phyloP scores from a whole-genome alignment of 192 early-diverging fungal species.

The Umbelopsis sp. region DNA sequence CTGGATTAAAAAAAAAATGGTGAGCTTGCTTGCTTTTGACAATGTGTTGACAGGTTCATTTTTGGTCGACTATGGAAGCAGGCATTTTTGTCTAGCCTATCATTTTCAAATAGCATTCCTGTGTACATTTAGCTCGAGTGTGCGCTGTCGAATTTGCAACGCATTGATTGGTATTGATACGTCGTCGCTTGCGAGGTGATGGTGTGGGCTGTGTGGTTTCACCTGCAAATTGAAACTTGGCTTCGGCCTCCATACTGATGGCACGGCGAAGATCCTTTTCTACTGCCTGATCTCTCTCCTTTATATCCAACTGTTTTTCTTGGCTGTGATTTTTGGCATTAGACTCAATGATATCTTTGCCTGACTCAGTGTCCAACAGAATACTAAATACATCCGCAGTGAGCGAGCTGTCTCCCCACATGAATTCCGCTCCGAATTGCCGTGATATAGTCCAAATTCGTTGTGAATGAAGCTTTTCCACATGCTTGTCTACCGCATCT shows the following conservation, averaged over 20 bases:
- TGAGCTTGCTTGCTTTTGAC: too few species aligned
- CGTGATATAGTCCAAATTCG: conserved; percentile 1
- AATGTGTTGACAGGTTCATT: not conserved
- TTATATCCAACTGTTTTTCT: too few species aligned
- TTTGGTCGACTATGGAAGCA: not conserved
- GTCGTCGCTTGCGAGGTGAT: not conserved
- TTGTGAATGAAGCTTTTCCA: not conserved
- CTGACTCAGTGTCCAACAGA: too few species aligned
- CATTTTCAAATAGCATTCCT: not conserved
- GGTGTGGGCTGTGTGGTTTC: not conserved
- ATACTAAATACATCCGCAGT: too few species aligned
- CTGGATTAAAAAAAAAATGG: too few species aligned
- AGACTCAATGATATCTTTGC: too few species aligned
- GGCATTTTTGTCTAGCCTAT: not conserved
- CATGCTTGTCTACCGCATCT: conserved; percentile 9
- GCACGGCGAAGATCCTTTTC: conserved; percentile 1
- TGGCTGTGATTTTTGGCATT: too few species aligned
- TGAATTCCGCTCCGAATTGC: not conserved
- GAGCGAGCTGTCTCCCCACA: not conserved
- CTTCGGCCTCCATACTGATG: not conserved
- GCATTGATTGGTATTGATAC: not conserved
- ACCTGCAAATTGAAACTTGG: not conserved
- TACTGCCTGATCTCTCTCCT: not conserved
- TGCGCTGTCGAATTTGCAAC: conserved; percentile 4
- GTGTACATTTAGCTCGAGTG: conserved; percentile 14